A percentile compares a stretch with the other conserved stretches of the same genome.
phyloP scores from a whole-genome alignment of 306 rosid species.

The Fagus crenata region DNA sequence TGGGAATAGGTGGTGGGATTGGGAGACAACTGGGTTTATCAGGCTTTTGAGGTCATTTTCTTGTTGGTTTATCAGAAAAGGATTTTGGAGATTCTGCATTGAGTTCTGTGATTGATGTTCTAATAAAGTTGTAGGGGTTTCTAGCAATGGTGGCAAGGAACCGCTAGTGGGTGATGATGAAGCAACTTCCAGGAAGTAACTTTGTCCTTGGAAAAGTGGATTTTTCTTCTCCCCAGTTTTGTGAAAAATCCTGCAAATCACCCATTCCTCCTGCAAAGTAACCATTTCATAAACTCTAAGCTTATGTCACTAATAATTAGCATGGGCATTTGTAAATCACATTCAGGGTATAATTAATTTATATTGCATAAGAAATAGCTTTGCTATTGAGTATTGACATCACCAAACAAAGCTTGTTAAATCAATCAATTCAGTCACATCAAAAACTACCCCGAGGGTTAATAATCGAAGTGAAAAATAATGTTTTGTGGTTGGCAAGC shows the following conservation, averaged over 20 bases:
- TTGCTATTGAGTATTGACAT: not conserved
- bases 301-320: too few relatives aligned
- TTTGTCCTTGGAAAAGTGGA: slow-evolving; percentile 30
- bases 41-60: slow-evolving; percentile 27
- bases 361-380: not conserved
- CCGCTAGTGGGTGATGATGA: slow-evolving; percentile 20
- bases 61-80: slow-evolving; percentile 17
- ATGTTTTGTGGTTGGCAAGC: not conserved
- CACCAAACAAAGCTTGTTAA: not conserved
- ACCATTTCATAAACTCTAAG: not conserved
- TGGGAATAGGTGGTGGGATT: slow-evolving; percentile 29
- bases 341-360: not conserved
- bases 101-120: slow-evolving; percentile 29
- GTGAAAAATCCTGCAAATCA: slow-evolving; percentile 77
- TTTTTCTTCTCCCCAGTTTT: slow-evolving; percentile 55
- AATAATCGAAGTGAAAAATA: slow-evolving; percentile 25
- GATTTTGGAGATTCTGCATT: slow-evolving; percentile 33
- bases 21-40: slow-evolving; percentile 18
- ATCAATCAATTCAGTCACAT: slow-evolving; percentile 18
- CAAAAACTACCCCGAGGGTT: not conserved
- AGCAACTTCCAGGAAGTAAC: slow-evolving; percentile 16
- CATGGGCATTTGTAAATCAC: not conserved
- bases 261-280: slow-evolving; percentile 75
- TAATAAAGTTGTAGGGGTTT: slow-evolving; percentile 18
- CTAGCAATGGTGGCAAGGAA: slow-evolving; percentile 41